Conservation (phyloP, 2,329 filamentous ascomycete genomes). For the Phoma sp. region DNA sequence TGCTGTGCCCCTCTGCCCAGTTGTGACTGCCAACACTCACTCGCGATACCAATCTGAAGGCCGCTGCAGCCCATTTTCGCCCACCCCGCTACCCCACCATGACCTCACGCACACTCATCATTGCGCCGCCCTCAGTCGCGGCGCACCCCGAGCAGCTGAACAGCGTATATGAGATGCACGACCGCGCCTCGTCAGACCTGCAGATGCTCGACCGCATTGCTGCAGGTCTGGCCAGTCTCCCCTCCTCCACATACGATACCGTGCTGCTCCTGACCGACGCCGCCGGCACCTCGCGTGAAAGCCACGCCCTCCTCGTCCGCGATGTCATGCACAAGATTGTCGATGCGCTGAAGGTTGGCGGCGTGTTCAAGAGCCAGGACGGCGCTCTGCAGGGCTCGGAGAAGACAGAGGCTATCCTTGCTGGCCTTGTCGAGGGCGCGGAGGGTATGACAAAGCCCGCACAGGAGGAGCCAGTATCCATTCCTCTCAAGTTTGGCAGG, state of each 20-base stretch:
- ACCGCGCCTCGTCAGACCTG: slow-evolving; percentile 80
- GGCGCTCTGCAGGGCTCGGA: slow-evolving; percentile 63
- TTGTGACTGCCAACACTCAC: too few relatives aligned
- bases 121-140: slow-evolving; percentile 89
- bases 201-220: slow-evolving; percentile 97
- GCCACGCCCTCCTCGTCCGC: slow-evolving; percentile 68
- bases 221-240: slow-evolving; percentile 78
- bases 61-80: slow-evolving; percentile 4
- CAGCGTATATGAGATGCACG: slow-evolving; percentile 71
- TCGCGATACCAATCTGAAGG: neutral
- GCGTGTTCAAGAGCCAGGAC: slow-evolving; percentile 71
- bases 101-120: slow-evolving; percentile 71
- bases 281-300: slow-evolving; percentile 68
- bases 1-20: neutral
- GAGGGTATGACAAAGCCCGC: slow-evolving; percentile 78
- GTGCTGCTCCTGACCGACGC: slow-evolving; percentile 83
- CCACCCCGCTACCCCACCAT: slow-evolving; percentile 33
- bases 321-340: slow-evolving; percentile 72
- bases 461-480: slow-evolving; percentile 61
- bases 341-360: slow-evolving; percentile 72
- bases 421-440: slow-evolving; percentile 71
- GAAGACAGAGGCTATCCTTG: slow-evolving; percentile 80
- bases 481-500: slow-evolving; percentile 68
- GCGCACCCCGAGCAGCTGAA: slow-evolving; percentile 80
- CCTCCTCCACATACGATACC: slow-evolving; percentile 78